A percentile compares a stretch with the other conserved stretches of the same genome.
Evolutionary conservation across 495 filamentous ascomycete genomes (phyloP).

Genomic region (Aspergillus homomorphus): DNA sequence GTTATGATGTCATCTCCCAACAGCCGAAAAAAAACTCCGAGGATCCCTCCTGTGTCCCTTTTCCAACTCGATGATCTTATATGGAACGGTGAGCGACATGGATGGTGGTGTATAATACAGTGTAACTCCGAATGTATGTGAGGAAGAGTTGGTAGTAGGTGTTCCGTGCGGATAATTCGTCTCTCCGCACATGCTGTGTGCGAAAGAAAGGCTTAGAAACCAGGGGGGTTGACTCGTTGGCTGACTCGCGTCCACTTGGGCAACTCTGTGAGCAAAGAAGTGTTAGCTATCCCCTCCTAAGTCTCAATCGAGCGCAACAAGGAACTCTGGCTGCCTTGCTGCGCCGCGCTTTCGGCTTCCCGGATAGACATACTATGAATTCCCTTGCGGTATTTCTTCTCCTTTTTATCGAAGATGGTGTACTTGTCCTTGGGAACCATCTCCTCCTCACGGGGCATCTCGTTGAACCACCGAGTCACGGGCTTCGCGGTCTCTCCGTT

Average conservation of each 20-base stretch:
- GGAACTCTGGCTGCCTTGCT: no score
- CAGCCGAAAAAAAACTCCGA: conserved; percentile 44
- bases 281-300: not conserved
- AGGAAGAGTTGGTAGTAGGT: not conserved
- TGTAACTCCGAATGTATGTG: conserved; percentile 9
- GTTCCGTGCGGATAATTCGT: conserved; percentile 10
- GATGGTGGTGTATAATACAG: conserved; percentile 36
- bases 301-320: no score
- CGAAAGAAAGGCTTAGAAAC: conserved; percentile 59
- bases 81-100: conserved; percentile 8
- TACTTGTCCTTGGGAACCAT: conserved; percentile 98
- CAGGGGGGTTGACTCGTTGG: conserved; percentile 88
- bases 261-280: conserved; percentile 56
- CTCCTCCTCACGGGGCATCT: conserved; percentile 95
- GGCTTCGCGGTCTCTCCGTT: conserved; percentile 65
- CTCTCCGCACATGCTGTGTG: not conserved
- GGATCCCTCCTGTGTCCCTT: conserved; percentile 29
- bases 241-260: conserved; percentile 96
- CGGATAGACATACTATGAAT: conserved; percentile 77
- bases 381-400: conserved; percentile 90
- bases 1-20: conserved; percentile 25
- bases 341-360: no score
- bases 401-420: conserved; percentile 94
- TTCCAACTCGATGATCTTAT: conserved; percentile 4
- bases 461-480: conserved; percentile 81